Percentiles rank a stretch among this genome's conserved stretches.
phyloP scores from a whole-genome alignment of 2,329 filamentous ascomycete species.

The Clonostachys chloroleuca region DNA sequence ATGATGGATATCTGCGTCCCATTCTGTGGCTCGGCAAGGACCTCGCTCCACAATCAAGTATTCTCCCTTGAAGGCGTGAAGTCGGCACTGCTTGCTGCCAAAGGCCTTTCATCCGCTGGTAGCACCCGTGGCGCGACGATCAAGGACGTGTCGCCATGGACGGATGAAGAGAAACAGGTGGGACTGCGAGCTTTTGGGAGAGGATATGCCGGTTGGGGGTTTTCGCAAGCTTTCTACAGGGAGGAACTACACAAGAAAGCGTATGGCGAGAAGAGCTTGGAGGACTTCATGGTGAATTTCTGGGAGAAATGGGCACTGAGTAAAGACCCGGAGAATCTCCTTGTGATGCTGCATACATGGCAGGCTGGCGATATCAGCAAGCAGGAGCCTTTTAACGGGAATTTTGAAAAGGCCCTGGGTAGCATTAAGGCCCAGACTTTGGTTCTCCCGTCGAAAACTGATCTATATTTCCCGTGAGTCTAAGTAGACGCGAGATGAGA shows the following conservation, averaged over 20 bases:
- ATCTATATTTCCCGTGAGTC: slow-evolving; percentile 67
- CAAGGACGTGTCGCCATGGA: slow-evolving; percentile 12
- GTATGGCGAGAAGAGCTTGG: slow-evolving; percentile 63
- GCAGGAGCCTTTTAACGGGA: slow-evolving; percentile 63
- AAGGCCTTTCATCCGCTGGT: slow-evolving; percentile 44
- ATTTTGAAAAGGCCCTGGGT: slow-evolving; percentile 62
- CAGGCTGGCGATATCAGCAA: slow-evolving; percentile 67
- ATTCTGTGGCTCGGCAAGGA: slow-evolving; percentile 44
- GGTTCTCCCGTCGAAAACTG: slow-evolving; percentile 67
- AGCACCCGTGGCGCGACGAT: slow-evolving; percentile 9
- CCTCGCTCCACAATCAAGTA: slow-evolving; percentile 45
- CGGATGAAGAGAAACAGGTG: slow-evolving; percentile 32
- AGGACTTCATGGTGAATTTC: slow-evolving; percentile 70
- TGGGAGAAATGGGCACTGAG: slow-evolving; percentile 73
- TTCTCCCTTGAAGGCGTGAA: slow-evolving; percentile 53
- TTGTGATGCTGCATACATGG: slow-evolving; percentile 76
- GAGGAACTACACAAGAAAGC: slow-evolving; percentile 61
- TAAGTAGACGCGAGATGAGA: fast-evolving
- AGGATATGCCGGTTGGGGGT: slow-evolving; percentile 79
- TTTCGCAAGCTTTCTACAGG: slow-evolving; percentile 75
- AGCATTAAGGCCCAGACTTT: slow-evolving; percentile 69
- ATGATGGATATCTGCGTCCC: slow-evolving; percentile 39
- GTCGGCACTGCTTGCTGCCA: slow-evolving; percentile 35
- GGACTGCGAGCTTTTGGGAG: slow-evolving; percentile 66
- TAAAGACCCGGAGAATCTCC: slow-evolving; percentile 72